Conservation (phyloP, 148 eudicot species). For the Cornus controversa region DNA sequence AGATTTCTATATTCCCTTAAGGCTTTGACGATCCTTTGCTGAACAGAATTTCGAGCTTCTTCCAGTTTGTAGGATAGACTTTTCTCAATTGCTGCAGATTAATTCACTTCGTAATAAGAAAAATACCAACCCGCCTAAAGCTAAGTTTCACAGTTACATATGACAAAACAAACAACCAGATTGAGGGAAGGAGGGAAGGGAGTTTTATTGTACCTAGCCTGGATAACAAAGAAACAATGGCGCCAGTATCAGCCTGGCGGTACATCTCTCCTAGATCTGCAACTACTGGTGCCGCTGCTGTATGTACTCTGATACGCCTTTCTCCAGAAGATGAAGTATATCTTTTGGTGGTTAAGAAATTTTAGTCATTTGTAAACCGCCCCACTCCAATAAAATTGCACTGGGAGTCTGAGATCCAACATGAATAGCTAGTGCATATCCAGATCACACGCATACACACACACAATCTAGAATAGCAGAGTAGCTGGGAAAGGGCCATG, state of each 20-base stretch:
- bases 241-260: conserved; percentile 89
- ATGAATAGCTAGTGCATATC: background rate
- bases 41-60: conserved; percentile 73
- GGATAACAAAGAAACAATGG: conserved; percentile 72
- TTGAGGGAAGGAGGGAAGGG: background rate
- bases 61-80: conserved; percentile 76
- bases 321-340: conserved; percentile 99
- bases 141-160: background rate
- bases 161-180: background rate
- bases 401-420: background rate
- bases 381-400: conserved; percentile 1
- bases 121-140: background rate
- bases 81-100: conserved; percentile 83
- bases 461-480: background rate
- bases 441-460: too few relatives aligned
- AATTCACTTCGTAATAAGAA: conserved; percentile 1
- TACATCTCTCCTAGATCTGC: conserved; percentile 93
- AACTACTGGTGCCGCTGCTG: conserved; percentile 94
- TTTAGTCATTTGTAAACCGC: background rate
- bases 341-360: conserved; percentile 59
- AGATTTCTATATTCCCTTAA: conserved; percentile 88
- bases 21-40: conserved; percentile 67
- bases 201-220: conserved; percentile 64
- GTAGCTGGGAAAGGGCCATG: background rate
- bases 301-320: conserved; percentile 97